These are phyloP conservation scores for Diaporthe sp. DNA, from an alignment of 2,329 filamentous ascomycete species.

Conservation along the genomic window DNA sequence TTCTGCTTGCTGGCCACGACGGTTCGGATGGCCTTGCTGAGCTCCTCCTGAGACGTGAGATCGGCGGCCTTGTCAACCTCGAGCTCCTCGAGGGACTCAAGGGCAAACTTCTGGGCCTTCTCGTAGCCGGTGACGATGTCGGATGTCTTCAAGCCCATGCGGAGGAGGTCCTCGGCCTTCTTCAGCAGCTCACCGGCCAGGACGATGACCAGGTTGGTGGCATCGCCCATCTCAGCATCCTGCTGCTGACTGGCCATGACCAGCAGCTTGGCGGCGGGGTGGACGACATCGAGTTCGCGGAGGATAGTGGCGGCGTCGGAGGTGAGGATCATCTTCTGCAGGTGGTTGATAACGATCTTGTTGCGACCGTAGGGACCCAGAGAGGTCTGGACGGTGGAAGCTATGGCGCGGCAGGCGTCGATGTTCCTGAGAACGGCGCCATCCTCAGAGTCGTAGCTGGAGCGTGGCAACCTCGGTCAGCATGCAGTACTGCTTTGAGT, in stretches of 20 bases:
- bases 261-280: constrained; percentile 95
- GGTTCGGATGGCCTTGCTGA: constrained; percentile 94
- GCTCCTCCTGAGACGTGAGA: constrained; percentile 81
- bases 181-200: constrained; percentile 93
- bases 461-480: constrained; percentile 35
- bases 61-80: constrained; percentile 91
- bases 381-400: constrained; percentile 95
- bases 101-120: constrained; percentile 88
- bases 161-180: constrained; percentile 95
- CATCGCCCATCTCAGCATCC: constrained; percentile 98
- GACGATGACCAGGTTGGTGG: constrained; percentile 96
- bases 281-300: constrained; percentile 96
- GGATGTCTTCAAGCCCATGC: constrained; percentile 98
- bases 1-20: constrained; percentile 98
- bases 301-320: constrained; percentile 98
- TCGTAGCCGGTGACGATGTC: constrained; percentile 98
- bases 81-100: constrained; percentile 87
- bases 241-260: constrained; percentile 99
- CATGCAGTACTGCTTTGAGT: constrained; percentile 26
- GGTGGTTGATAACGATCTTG: constrained; percentile 99
- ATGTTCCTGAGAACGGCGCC: constrained; percentile 98
- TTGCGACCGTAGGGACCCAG: constrained; percentile 97
- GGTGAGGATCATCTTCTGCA: constrained; percentile 99
- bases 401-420: constrained; percentile 96
- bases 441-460: constrained; percentile 98